Evolutionary conservation across 1,139 yeast genomes (phyloP).

Genomic region (Zygosaccharomyces sapae): DNA sequence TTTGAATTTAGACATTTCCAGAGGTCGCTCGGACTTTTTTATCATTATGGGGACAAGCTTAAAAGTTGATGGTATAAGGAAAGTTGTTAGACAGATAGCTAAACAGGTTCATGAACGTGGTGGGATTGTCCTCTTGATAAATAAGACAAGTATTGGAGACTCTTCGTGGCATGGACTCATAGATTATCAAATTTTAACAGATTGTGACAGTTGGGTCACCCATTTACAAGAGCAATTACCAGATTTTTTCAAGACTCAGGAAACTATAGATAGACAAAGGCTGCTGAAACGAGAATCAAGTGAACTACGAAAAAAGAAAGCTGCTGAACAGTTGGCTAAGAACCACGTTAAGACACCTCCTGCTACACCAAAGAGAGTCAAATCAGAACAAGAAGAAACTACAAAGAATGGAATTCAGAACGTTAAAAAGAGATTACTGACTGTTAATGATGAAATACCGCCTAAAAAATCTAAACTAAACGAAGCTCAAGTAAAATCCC

Average conservation of each 20-base stretch:
- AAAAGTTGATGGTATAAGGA: constrained; percentile 80
- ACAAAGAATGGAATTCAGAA: constrained; percentile 5
- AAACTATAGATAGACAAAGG: constrained; percentile 29
- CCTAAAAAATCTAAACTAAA: constrained; percentile 6
- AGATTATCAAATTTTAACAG: constrained; percentile 58
- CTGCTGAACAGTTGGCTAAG: constrained; percentile 13
- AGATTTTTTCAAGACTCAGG: constrained; percentile 34
- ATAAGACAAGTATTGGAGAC: constrained; percentile 47
- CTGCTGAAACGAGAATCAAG: constrained; percentile 34
- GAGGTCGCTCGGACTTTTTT: constrained; percentile 65
- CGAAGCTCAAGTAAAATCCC: neutral
- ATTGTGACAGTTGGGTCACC: constrained; percentile 75
- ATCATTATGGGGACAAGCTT: constrained; percentile 83
- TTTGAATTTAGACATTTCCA: constrained; percentile 57
- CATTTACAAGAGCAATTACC: constrained; percentile 30
- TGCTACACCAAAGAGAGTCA: constrained; percentile 12
- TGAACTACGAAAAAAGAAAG: constrained; percentile 28
- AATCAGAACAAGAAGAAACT: constrained; percentile 1
- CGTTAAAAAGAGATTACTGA: constrained; percentile 11
- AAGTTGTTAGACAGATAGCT: constrained; percentile 65
- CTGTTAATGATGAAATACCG: constrained; percentile 7
- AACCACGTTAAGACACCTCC: constrained; percentile 18
- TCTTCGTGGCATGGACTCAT: constrained; percentile 54
- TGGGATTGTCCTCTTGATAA: constrained; percentile 53
- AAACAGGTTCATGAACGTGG: constrained; percentile 62